These are phyloP conservation scores for Suillus decipiens DNA, from an alignment of 768 basidiomycete species.

Conservation along the genomic window DNA sequence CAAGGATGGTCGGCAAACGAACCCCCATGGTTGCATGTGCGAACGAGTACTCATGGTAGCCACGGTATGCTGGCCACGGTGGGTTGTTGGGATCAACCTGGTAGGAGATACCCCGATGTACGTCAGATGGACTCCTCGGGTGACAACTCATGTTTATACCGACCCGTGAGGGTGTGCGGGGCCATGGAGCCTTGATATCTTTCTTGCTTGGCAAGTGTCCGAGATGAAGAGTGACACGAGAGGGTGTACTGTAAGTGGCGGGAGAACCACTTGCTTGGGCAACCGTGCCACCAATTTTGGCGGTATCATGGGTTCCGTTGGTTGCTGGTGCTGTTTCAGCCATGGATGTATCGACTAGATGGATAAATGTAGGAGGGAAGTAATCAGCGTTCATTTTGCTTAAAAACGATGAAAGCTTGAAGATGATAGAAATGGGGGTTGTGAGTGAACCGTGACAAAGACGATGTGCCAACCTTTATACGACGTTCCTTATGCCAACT, in stretches of 20 bases:
- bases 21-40: conserved; percentile 94
- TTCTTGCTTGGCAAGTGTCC: conserved; percentile 76
- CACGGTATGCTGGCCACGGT: conserved; percentile 79
- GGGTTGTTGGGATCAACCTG: conserved; percentile 84
- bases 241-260: conserved; percentile 39
- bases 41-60: conserved; percentile 81
- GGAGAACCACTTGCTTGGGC: conserved; percentile 16
- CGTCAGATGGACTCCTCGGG: conserved; percentile 3
- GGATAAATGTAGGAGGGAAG: conserved; percentile 32
- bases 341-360: conserved; percentile 23
- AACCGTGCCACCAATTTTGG: neutral
- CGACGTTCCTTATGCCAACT: neutral
- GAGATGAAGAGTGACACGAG: conserved; percentile 69
- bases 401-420: conserved; percentile 16
- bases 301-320: conserved; percentile 12
- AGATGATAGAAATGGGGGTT: neutral
- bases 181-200: conserved; percentile 71
- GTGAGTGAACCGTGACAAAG: neutral
- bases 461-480: conserved; percentile 13
- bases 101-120: neutral
- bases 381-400: conserved; percentile 23
- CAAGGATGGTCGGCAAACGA: conserved; percentile 92
- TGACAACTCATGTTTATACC: conserved; percentile 21
- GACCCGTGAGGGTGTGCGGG: conserved; percentile 72
- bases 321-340: neutral